Evolutionary conservation across 2,329 filamentous ascomycete genomes (phyloP), one percentile per base, ranked within the genome.

Genomic region (Stenocarpella maydis): DNA sequence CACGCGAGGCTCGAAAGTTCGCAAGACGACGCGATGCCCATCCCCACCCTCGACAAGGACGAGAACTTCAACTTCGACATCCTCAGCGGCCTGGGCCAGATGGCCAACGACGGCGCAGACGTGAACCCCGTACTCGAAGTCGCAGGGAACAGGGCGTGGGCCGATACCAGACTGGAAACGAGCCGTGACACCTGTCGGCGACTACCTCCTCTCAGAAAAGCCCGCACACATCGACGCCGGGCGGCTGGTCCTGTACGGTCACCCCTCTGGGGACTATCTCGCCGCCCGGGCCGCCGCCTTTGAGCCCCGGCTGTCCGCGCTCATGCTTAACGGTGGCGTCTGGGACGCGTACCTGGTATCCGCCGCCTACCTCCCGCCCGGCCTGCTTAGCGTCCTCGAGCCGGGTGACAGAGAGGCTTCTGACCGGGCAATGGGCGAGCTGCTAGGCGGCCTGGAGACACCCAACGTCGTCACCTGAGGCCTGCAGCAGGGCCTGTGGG

Each of bases 81-180:
- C 39, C 53, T 55, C 53, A 55, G 31, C 24, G 53, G 53, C 10
- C 14, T 55, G n/a, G 53, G 53, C 17, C 53, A 55, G 15, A 55
- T 55, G 31, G 53, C 34, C 34, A 55, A 55, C 34, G 53, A 55
- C 53, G 53, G 53, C 39, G 34, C 53, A 55, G 53, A 55, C 21
- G 53, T 55, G 3, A 55, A 55, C 17, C n/a, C 53, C 14, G 34
- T 55, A 14, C 53, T 55, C 21, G 31, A 55, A 19, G 34, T 19
- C 17, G 53, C 53, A 39, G 83, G 0, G 68, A 79, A 0, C 80
- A 85, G 53, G 73, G 76, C 5, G 47, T 83, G 1, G 82, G 80
- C 4, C 85, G 85, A 82, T 82, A 12, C 77, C 76, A 0, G 75
- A 84, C 26, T 85, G 82, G 82, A 79, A 82, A 72, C 74, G 69